phyloP scores from a whole-genome alignment of 2,329 filamentous ascomycete genomes.

The Colletotrichum sp. region DNA sequence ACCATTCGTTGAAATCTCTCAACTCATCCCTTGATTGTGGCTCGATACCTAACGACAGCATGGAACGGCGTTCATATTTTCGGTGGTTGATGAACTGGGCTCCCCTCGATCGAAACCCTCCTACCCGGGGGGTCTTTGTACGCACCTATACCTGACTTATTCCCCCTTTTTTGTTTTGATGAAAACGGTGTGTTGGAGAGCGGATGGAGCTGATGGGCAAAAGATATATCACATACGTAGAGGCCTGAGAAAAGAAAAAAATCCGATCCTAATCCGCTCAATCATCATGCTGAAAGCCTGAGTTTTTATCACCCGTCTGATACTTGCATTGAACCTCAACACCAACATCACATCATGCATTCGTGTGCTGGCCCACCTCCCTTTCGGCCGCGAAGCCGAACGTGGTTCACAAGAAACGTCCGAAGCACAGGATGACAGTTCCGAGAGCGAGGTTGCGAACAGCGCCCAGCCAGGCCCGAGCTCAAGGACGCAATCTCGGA shows the following conservation, averaged over 20 bases:
- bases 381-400: neutral
- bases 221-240: neutral
- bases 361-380: neutral
- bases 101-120: neutral
- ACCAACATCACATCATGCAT: neutral
- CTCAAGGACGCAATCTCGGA: neutral
- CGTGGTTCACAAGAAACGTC: neutral
- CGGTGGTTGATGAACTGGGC: neutral
- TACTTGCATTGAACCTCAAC: neutral
- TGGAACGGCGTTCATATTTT: slow-evolving; percentile 17
- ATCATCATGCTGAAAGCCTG: neutral
- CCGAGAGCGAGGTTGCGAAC: neutral
- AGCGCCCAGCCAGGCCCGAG: neutral
- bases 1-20: neutral
- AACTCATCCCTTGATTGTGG: slow-evolving; percentile 12
- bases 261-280: neutral
- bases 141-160: slow-evolving; percentile 14
- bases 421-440: neutral
- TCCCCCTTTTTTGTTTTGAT: neutral
- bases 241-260: neutral
- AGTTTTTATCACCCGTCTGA: neutral
- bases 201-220: neutral
- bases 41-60: slow-evolving; percentile 19
- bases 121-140: neutral
- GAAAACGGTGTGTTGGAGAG: neutral